phyloP scores from a whole-genome alignment of 23 red algal species.

The Gracilaria vermiculophylla region DNA sequence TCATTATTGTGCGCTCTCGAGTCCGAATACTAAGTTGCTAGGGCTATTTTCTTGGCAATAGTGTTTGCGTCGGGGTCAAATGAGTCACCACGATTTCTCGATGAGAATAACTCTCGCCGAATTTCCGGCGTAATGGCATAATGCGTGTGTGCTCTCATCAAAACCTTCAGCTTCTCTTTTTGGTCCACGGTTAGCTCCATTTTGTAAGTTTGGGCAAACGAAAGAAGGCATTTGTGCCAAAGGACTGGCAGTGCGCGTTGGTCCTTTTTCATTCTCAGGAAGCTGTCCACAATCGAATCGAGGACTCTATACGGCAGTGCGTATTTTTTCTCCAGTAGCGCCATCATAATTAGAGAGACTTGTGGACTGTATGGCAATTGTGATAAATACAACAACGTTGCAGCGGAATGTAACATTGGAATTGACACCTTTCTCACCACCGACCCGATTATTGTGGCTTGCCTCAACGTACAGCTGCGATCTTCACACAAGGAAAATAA shows the following conservation, averaged over 20 bases:
- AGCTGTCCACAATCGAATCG: conserved; percentile 83
- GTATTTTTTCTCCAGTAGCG: conserved; percentile 96
- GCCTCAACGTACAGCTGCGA: conserved; percentile 71
- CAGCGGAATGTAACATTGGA: conserved; percentile 95
- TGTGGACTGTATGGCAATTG: conserved; percentile 70
- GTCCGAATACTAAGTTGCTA: background rate
- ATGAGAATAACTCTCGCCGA: conserved; percentile 84
- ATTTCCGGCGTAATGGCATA: conserved; percentile 85
- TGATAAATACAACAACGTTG: conserved; percentile 81
- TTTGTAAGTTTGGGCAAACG: conserved; percentile 85
- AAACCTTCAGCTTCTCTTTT: conserved; percentile 72
- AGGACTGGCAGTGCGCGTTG: conserved; percentile 67
- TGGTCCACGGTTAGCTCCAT: conserved; percentile 76
- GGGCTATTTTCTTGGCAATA: conserved; percentile 62
- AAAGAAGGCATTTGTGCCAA: conserved; percentile 85
- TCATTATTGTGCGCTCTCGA: background rate
- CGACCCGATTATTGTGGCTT: conserved; percentile 90
- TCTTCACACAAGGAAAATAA: conserved; percentile 84
- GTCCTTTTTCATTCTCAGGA: conserved; percentile 65
- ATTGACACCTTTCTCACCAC: conserved; percentile 78
- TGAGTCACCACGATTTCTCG: conserved; percentile 59
- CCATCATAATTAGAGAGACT: conserved; percentile 75
- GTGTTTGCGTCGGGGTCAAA: conserved; percentile 76
- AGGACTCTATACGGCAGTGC: conserved; percentile 86
- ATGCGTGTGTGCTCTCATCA: conserved; percentile 83